Evolutionary conservation across 345 rosid species (phyloP), one percentile per base, ranked within the genome.

Genomic region (Cochlearia excelsa): DNA sequence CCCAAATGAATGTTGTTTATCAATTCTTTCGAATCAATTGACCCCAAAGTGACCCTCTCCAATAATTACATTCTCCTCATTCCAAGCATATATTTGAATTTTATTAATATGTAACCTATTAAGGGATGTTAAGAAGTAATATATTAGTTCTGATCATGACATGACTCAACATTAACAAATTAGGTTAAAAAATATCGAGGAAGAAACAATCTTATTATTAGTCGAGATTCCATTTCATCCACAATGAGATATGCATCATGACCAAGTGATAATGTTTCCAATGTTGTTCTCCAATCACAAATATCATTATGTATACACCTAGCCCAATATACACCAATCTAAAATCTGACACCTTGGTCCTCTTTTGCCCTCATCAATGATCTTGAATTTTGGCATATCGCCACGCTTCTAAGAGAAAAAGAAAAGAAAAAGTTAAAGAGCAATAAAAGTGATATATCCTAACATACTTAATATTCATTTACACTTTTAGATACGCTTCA

Each of bases 191-290:
- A 16, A 16, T 16, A 16, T 6, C 33, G 46, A 5, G 40, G 46
- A 39, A 40, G 1, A 46, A 40, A 27, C 35, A 28, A 46, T 10
- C 9, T 28, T 55, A 40, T 28, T 5, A 11, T 11, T 16, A 1
- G 38, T 6, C 29, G 59, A 41, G 26, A 27, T 8, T 39, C 7
- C 55, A 48, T 3, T 10, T 54, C 59, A 54, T 40, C 26, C 26
- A 54, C 1, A 40, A 54, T 54, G 35, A 54, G 23, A 46, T 55
- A 8, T 2, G 27, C 54, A 9, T 51, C 6, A 3, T 1, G 4
- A 39, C 45, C 30, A 7, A 50, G 4, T n/a, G 54, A 33, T 16
- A 54, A 54, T 54, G 30, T 34, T 26, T 9, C 54, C 54, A 50
- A 50, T 30, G 1, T 50, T 50, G 26, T 39, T 41, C 27, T 37